These are phyloP conservation scores for Ampelocalamus luodianensis DNA, from an alignment of 176 grass and related monocot species.

Conservation along the genomic window DNA sequence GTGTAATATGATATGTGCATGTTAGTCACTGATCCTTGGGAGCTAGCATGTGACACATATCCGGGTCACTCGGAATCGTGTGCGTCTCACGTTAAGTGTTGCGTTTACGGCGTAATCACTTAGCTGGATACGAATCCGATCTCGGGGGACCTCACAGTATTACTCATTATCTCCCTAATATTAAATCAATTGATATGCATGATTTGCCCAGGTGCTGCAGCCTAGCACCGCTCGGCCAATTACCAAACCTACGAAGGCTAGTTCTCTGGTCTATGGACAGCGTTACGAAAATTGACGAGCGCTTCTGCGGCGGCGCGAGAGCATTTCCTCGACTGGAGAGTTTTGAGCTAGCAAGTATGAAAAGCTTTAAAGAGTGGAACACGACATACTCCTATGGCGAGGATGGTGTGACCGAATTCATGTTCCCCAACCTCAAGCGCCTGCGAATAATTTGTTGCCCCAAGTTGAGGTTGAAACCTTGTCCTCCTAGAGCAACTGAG, in stretches of 20 bases:
- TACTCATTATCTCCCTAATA: background rate
- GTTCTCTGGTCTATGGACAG: background rate
- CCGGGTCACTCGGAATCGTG: no score
- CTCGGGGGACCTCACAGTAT: no score
- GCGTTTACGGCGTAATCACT: no score
- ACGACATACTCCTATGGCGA: background rate
- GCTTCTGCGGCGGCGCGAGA: background rate
- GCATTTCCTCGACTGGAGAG: slow-evolving; percentile 11
- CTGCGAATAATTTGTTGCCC: background rate
- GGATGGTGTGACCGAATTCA: background rate
- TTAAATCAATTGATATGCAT: background rate
- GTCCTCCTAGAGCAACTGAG: background rate
- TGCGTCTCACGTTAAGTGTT: no score
- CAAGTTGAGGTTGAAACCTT: background rate
- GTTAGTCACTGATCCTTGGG: no score
- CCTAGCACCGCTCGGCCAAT: slow-evolving; percentile 16
- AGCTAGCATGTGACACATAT: no score
- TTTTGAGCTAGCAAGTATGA: background rate
- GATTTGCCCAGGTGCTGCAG: background rate
- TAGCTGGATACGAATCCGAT: no score
- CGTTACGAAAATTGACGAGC: background rate
- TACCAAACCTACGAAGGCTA: background rate
- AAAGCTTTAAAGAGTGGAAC: background rate
- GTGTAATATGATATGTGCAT: no score
- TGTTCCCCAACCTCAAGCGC: background rate